A percentile compares a stretch with the other conserved stretches of the same genome.
Conservation (phyloP, 1,284 basidiomycete genomes). For the Pseudozyma sp. region DNA sequence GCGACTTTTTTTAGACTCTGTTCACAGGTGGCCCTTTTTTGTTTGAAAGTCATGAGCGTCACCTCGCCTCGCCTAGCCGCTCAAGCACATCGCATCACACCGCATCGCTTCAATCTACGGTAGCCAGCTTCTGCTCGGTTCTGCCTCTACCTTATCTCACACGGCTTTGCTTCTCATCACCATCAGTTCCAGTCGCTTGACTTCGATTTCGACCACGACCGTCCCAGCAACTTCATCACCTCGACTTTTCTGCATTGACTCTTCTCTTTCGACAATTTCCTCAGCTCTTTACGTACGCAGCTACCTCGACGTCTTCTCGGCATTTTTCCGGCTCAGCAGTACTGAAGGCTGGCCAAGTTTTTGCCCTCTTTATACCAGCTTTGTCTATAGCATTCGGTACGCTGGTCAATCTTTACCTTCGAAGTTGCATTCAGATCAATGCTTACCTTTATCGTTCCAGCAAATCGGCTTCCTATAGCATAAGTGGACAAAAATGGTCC, state of each 20-base stretch:
- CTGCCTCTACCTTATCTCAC: not conserved
- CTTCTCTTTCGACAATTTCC: not conserved
- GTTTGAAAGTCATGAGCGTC: not conserved
- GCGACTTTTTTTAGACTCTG: not conserved
- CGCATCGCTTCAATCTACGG: too few relatives aligned
- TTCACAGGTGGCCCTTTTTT: not conserved
- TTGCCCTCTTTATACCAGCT: not conserved
- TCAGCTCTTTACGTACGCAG: not conserved
- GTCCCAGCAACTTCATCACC: not conserved
- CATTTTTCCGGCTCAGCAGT: not conserved
- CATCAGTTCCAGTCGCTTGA: not conserved
- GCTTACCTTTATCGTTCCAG: not conserved
- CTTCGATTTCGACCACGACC: not conserved
- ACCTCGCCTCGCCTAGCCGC: not conserved
- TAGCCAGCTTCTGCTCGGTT: not conserved
- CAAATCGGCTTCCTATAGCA: not conserved
- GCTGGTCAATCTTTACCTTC: not conserved
- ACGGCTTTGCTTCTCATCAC: not conserved
- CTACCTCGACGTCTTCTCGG: not conserved
- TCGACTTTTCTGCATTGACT: not conserved
- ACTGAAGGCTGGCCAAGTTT: not conserved
- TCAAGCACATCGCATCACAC: too few relatives aligned
- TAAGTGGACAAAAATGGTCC: constrained; percentile 13
- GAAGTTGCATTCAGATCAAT: not conserved
- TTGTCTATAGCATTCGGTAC: not conserved